Conservation (phyloP, 805 yeast species). For the Lachancea nothofagi region DNA sequence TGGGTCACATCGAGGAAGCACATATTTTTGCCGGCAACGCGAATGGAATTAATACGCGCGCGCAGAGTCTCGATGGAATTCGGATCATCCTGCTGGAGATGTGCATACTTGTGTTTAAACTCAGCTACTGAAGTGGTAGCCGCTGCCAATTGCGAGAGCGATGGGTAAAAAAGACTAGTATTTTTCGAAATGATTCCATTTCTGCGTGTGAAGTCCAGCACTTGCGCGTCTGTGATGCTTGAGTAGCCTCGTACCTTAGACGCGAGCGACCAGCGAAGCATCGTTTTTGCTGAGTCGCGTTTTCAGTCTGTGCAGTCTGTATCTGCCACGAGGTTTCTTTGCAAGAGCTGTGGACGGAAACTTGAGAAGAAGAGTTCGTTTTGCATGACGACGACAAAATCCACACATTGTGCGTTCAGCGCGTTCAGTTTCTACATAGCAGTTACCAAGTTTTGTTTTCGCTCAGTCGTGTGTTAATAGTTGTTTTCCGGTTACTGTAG, state of each 20-base stretch:
- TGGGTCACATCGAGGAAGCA: conserved; percentile 28
- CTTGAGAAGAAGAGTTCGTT: no score
- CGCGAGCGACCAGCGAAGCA: neutral
- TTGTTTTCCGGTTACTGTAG: conserved; percentile 16
- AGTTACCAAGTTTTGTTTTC: conserved; percentile 1
- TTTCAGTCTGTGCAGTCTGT: neutral
- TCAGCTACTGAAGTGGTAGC: conserved; percentile 12
- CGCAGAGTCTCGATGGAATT: conserved; percentile 8
- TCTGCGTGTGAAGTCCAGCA: conserved; percentile 21
- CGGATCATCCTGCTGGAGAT: conserved; percentile 7
- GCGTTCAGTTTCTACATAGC: neutral
- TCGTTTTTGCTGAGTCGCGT: neutral
- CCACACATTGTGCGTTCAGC: no score
- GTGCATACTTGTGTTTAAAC: conserved; percentile 13
- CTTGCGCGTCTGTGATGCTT: conserved; percentile 15
- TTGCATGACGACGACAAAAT: no score
- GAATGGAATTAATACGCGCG: conserved; percentile 28
- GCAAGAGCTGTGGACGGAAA: no score
- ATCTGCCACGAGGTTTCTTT: no score
- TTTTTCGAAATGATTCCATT: conserved; percentile 16
- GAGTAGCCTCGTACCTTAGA: neutral
- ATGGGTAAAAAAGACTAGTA: conserved; percentile 23
- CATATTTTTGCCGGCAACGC: conserved; percentile 32
- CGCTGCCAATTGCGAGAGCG: conserved; percentile 17
- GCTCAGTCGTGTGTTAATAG: conserved; percentile 9